Evolutionary conservation across 2,329 filamentous ascomycete species (phyloP).

Genomic region (Pseudopithomyces chartarum): DNA sequence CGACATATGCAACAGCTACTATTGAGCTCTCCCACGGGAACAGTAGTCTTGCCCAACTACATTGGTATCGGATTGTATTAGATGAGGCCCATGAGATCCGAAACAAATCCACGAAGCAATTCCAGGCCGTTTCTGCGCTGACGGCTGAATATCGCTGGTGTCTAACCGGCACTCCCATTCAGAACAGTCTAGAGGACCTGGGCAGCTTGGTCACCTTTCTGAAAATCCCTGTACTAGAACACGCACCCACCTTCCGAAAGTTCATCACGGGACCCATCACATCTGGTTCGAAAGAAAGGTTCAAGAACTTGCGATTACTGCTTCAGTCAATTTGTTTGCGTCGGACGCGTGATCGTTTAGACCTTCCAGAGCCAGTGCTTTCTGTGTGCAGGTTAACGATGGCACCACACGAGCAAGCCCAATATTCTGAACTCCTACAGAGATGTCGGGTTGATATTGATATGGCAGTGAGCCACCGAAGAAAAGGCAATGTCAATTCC

Average conservation of each 20-base stretch:
- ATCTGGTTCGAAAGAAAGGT: background rate
- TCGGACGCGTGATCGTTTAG: conserved; percentile 13
- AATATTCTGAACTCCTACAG: conserved; percentile 11
- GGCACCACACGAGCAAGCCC: background rate
- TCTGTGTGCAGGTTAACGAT: conserved; percentile 2
- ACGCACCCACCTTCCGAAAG: background rate
- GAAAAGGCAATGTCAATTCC: conserved; percentile 1
- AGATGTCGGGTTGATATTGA: conserved; percentile 10
- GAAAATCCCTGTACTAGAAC: background rate
- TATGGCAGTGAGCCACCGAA: conserved; percentile 9
- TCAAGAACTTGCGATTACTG: conserved; percentile 12
- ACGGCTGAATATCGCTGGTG: conserved; percentile 52
- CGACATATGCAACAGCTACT: background rate
- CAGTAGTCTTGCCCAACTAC: conserved; percentile 1
- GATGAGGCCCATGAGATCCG: conserved; percentile 21
- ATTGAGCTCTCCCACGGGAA: conserved; percentile 7
- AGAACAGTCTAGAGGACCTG: conserved; percentile 59
- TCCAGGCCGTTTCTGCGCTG: conserved; percentile 45
- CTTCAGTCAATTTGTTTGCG: conserved; percentile 16
- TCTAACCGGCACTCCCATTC: conserved; percentile 51
- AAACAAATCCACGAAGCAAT: background rate
- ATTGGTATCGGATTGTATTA: conserved; percentile 28
- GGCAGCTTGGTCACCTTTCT: conserved; percentile 55
- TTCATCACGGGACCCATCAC: conserved; percentile 5
- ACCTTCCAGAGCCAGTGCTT: conserved; percentile 11